Base-by-base conservation (phyloP, 2,329 filamentous ascomycete species). In the Alternaria brassicae region DNA sequence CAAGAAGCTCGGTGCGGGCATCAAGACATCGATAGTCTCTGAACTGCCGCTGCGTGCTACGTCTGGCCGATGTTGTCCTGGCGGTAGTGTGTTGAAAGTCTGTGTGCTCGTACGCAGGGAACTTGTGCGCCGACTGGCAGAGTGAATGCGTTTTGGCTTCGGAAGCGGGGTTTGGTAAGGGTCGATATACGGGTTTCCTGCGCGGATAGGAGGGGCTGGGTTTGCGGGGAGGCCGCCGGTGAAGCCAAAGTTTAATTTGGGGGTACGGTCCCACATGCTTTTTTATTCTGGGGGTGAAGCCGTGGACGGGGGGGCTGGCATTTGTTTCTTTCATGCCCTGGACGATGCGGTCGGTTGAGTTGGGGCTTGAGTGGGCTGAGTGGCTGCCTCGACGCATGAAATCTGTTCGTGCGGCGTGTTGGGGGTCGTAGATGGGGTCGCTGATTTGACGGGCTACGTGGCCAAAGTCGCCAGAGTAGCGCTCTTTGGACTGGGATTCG, bases 1-100 rank as follows among this genome's bases (percentile, higher is more conserved):
- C 27, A 77, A 63, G 56, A 76, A 76, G n/a, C 66, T 69, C 4
- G 71, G 72, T n/a, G 75, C 70, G 5, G 75, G 76, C 77, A 79
- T 78, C n/a, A 79, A 61, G 21, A 81, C 77, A 52, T 80, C 76
- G 36, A 82, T 81, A 0, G 80, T 82, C 52, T 82, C 80, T 32
- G 75, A 76, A 56, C 78, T 80, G 13, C 66, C 75, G 28, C 63
- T 75, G 23, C 78, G 65, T 9, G 12, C 17, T 6, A 17, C 39
- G 19, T 41, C 39, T 13, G 58, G 32, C n/a, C 58, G 45, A n/a
- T 45, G 47, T 21, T 49, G 54, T 3, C 30, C 48, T 30, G 51
- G 23, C 13, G 48, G 58, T 39, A 39, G 36, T 7, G 54, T 48
- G 62, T 56, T 9, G 61, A 53, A 55, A 12, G 17, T 58, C 44